Conservation (phyloP, 179 eudicot genomes). For the Silene vulgaris region DNA sequence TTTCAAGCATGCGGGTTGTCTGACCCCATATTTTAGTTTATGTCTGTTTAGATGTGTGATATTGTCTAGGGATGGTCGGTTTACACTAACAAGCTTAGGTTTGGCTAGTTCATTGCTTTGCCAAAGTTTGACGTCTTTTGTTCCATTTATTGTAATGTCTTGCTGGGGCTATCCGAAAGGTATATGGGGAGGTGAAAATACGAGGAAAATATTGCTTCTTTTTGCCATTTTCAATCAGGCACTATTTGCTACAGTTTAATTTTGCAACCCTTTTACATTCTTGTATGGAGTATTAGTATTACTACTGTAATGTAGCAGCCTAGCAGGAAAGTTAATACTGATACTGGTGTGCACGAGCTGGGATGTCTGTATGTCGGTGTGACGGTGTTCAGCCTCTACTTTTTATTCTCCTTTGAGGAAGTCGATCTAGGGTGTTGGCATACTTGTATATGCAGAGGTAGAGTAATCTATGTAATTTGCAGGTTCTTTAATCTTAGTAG, state of each 20-base stretch:
- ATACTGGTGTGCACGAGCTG: background rate
- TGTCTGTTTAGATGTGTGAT: conserved; percentile 32
- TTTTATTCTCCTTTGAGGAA: background rate
- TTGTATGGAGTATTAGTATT: background rate
- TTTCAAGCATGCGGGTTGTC: conserved; percentile 25
- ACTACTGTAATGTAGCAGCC: conserved; percentile 1
- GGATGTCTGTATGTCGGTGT: too few relatives aligned
- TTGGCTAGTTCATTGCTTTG: conserved; percentile 18
- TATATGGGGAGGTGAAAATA: conserved; percentile 36
- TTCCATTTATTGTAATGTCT: conserved; percentile 34
- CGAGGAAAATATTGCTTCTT: conserved; percentile 24
- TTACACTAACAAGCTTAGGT: conserved; percentile 36
- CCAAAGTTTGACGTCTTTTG: conserved; percentile 23
- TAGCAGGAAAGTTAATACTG: conserved; percentile 16
- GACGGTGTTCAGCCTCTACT: background rate
- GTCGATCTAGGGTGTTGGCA: background rate
- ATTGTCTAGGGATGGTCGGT: conserved; percentile 29
- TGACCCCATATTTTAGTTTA: conserved; percentile 27
- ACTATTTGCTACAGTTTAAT: conserved; percentile 18
- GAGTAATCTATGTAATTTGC: too few relatives aligned
- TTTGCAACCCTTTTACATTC: conserved; percentile 5
- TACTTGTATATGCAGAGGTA: too few relatives aligned
- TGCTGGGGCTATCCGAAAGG: conserved; percentile 27
- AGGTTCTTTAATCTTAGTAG: too few relatives aligned
- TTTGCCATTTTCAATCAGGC: conserved; percentile 28